A percentile compares a stretch with the other conserved stretches of the same genome.
phyloP scores from a whole-genome alignment of 1,139 yeast species.

The Yamadazyma sp. region DNA sequence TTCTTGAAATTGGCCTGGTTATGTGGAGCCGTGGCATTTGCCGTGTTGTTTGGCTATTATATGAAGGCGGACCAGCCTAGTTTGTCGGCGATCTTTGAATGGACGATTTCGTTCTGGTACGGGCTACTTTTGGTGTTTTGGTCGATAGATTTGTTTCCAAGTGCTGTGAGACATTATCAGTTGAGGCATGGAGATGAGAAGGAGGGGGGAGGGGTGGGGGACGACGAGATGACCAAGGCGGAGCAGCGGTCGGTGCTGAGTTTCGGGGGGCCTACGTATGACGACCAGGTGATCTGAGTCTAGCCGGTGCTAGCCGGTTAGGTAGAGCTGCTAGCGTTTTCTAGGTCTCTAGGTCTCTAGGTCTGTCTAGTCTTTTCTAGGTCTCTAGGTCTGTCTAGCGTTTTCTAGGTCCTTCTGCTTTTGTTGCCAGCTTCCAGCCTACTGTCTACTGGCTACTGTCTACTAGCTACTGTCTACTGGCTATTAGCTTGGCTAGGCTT shows the following conservation, averaged over 20 bases:
- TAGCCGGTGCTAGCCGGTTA: no score
- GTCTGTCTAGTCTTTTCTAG: no score
- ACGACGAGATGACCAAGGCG: constrained; percentile 14
- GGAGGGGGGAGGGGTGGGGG: constrained; percentile 4
- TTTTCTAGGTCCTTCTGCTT: no score
- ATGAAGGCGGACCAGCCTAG: constrained; percentile 37
- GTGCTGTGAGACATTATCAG: constrained; percentile 41
- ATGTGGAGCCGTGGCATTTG: constrained; percentile 64
- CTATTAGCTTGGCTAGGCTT: no score
- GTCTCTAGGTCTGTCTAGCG: no score
- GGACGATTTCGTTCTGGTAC: constrained; percentile 83
- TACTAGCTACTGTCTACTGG: no score
- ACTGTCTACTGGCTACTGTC: no score
- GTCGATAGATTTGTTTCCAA: constrained; percentile 70
- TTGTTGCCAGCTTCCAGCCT: no score
- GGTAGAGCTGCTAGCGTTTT: no score
- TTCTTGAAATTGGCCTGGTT: constrained; percentile 65
- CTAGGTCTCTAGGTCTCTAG: no score
- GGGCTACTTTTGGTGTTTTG: constrained; percentile 68
- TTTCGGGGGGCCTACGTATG: constrained; percentile 19
- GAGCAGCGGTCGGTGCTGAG: constrained; percentile 18
- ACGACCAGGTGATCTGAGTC: constrained; percentile 11
- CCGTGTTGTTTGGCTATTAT: constrained; percentile 62
- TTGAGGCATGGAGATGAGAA: constrained; percentile 23
- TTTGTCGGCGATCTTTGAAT: constrained; percentile 68